Conservation (phyloP, 176 grass and related monocot genomes). For the Typha latifolia region DNA sequence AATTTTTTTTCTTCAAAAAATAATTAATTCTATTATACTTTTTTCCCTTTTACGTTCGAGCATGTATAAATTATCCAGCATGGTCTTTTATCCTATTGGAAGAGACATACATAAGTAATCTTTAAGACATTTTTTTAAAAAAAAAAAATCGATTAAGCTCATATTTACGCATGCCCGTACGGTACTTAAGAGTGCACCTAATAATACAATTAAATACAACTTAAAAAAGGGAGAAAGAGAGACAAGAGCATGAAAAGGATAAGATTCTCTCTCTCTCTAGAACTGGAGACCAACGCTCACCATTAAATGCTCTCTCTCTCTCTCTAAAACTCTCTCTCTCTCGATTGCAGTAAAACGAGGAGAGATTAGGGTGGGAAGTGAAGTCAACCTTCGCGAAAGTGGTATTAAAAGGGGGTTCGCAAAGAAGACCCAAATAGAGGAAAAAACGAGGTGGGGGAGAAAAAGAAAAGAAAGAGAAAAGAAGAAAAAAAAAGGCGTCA, state of each 20-base stretch:
- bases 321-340: neutral
- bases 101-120: too few species aligned
- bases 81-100: too few species aligned
- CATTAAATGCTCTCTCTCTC: conserved; percentile 4
- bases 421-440: neutral
- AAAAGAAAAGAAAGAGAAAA: neutral
- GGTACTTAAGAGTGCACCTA: too few species aligned
- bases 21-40: too few species aligned
- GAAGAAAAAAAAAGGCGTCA: neutral
- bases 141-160: too few species aligned
- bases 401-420: neutral
- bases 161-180: too few species aligned
- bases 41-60: too few species aligned
- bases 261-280: neutral
- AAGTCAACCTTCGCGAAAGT: conserved; percentile 1
- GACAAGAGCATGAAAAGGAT: neutral
- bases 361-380: neutral
- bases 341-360: neutral
- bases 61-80: too few species aligned
- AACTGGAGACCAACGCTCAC: neutral
- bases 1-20: too few species aligned
- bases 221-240: too few species aligned
- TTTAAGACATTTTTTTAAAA: too few species aligned
- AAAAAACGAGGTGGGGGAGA: neutral
- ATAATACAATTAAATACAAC: too few species aligned